Base-by-base conservation (phyloP, 208 protist species). In the Leptomonas pyrrhocoris region DNA sequence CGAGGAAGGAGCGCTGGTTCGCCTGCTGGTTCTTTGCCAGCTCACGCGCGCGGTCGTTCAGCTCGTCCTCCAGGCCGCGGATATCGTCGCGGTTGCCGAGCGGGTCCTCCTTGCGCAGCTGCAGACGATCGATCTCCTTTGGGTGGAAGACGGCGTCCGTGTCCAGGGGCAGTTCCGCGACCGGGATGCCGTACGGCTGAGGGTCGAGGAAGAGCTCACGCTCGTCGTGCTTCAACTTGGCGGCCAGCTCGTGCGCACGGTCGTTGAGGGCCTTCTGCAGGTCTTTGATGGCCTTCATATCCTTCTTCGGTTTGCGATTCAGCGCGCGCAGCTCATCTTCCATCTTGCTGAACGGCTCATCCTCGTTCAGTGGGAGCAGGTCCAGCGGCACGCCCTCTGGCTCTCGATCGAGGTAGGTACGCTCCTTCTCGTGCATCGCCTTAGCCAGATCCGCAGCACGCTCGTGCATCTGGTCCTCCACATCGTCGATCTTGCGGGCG, bases 131-230 rank as follows among this genome's bases (percentile, higher is more conserved):
- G 5, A 85, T 61, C 64, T 94, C 84, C 74, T 82, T 85, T 15
- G 21, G 40, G 65, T 83, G 75, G 70, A 94, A 94, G 27, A 73
- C 43, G 5, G 57, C 31, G 71, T 94, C 89, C 18, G 45, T 78
- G 65, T 94, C 85, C 19, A 94, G 76, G 18, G 82, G 79, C 18
- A 94, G 81, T 30, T 93, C 80, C 5, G 23, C 18, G 28, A 86
- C 49, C 9, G 83, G 80, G n/a, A 94, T 78, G 28, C 89, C 86
- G 15, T 82, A 61, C 16, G 86, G 86, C 67, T 77, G 46, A 0
- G 81, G 86, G 50, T 89, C 82, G 34, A 92, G 71, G 73, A 92
- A 92, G 13, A 89, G 68, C 21, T 85, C 77, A n/a, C 86, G 89
- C 68, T 94, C 89, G 38, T 79, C 68, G 19, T 80, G 51, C 77